Percentiles rank a stretch among this genome's conserved stretches.
These are phyloP conservation scores for Filobasidium uniguttulatum DNA, from an alignment of 1,284 basidiomycete genomes.

Conservation along the genomic window DNA sequence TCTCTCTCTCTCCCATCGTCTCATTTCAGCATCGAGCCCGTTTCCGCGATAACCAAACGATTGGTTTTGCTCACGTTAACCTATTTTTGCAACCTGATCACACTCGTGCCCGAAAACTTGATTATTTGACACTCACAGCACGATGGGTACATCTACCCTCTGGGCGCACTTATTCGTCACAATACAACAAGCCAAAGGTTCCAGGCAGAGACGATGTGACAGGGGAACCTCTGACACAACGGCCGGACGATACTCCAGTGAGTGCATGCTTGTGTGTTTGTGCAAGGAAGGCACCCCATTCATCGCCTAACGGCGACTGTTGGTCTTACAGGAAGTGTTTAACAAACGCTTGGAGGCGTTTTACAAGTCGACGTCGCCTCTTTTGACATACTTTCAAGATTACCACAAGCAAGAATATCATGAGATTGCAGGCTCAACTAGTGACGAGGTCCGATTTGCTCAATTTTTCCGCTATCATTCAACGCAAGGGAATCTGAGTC, in stretches of 20 bases:
- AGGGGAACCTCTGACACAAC: slow-evolving; percentile 73
- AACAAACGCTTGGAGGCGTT: slow-evolving; percentile 65
- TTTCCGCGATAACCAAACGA: background rate
- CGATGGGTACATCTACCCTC: slow-evolving; percentile 89
- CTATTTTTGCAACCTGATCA: no score
- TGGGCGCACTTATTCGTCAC: slow-evolving; percentile 85
- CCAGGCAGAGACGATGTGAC: slow-evolving; percentile 82
- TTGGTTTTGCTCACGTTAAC: background rate
- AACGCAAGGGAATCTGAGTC: background rate
- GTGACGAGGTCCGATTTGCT: slow-evolving; percentile 59
- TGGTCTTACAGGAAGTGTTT: slow-evolving; percentile 60
- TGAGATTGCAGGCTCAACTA: slow-evolving; percentile 64
- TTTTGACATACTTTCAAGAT: slow-evolving; percentile 61
- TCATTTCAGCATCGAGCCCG: background rate
- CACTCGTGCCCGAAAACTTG: no score
- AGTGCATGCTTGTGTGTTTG: no score
- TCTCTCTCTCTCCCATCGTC: background rate
- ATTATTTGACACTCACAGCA: slow-evolving; percentile 38
- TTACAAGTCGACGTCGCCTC: slow-evolving; percentile 74
- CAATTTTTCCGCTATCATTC: slow-evolving; percentile 11
- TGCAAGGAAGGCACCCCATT: background rate
- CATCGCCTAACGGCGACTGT: no score
- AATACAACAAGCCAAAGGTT: slow-evolving; percentile 76
- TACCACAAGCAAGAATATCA: slow-evolving; percentile 48
- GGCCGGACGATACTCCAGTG: slow-evolving; percentile 86